Percentiles rank a stretch among this genome's conserved stretches.
phyloP scores from a whole-genome alignment of 1,284 basidiomycete species.

The Mycena citricolor region DNA sequence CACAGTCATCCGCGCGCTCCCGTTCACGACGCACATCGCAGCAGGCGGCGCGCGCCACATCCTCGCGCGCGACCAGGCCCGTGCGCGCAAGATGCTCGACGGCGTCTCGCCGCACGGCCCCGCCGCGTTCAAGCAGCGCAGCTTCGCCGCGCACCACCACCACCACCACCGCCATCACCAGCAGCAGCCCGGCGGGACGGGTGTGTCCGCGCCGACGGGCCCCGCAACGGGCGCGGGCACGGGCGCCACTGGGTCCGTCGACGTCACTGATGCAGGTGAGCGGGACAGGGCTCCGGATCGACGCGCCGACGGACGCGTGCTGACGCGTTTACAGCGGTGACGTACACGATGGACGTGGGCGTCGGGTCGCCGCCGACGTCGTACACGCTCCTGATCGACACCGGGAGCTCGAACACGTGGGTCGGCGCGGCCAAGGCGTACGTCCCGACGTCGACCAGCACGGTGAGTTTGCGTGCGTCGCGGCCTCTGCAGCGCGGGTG shows the following conservation, averaged over 20 bases:
- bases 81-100: slow-evolving; percentile 46
- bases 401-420: slow-evolving; percentile 39
- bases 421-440: slow-evolving; percentile 34
- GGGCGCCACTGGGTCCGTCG: slow-evolving; percentile 36
- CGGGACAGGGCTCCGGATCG: no score
- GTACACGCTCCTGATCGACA: slow-evolving; percentile 32
- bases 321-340: slow-evolving; percentile 26
- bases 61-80: slow-evolving; percentile 44
- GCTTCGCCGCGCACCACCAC: slow-evolving; percentile 25
- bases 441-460: slow-evolving; percentile 39
- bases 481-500: no score
- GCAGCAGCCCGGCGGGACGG: slow-evolving; percentile 22
- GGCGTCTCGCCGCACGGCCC: slow-evolving; percentile 48
- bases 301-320: no score
- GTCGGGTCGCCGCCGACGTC: slow-evolving; percentile 44
- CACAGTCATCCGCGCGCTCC: slow-evolving; percentile 34
- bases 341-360: slow-evolving; percentile 31
- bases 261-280: slow-evolving; percentile 48
- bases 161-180: slow-evolving; percentile 23
- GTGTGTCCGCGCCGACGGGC: slow-evolving; percentile 22
- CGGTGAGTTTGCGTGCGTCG: slow-evolving; percentile 25
- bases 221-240: slow-evolving; percentile 16
- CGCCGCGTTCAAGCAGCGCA: slow-evolving; percentile 19
- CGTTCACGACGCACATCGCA: slow-evolving; percentile 39
- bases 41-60: slow-evolving; percentile 38